Base-by-base conservation (phyloP, 192 early-diverging fungal genomes). In the Gonapodya sp. region DNA sequence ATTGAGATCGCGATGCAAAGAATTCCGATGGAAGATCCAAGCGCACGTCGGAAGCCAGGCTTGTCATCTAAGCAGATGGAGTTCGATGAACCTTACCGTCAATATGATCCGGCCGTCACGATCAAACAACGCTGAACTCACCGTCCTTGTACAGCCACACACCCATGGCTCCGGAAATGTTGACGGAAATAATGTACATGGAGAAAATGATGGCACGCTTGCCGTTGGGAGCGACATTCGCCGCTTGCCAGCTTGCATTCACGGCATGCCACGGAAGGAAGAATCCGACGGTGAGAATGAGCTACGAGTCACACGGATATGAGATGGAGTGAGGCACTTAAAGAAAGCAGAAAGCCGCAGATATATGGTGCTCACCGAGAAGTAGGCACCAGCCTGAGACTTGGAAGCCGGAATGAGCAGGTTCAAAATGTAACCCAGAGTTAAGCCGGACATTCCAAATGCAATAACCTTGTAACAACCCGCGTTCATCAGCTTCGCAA, bases 11-110 rank as follows among this genome's bases (percentile, higher is more conserved):
- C 83, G 2, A 84, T 82, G 31, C 81, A n/a, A 1, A 84, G 32
- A 14, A 89, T 82, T 0, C 83, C 89, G 34, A 89, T 80, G 18
- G 86, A 64, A 35, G 90, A 83, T 86, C 82, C 85, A 82, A 87
- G 88, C n/a, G 89, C 89, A 0, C 80, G 64, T 31, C 86, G 83
- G 78, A 87, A 92, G 0, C 84, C 83, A 0, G 91, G 91, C 0
- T 87, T 83, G 72, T 91, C 87, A 16, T 82, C 46, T 64, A 24
- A 64, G 8, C 46, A 64, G 46, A 64, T 8, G 24, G 46, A 64
- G 46, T 8, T 8, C 24, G 46, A 64, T n/a, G n/a, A n/a, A n/a
- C n/a, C n/a, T n/a, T n/a, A n/a, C n/a, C n/a, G n/a, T n/a, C n/a
- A n/a, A n/a, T n/a, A 64, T 64, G 46, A 64, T n/a, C n/a, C n/a